Evolutionary conservation across 257 asterid species (phyloP).

Genomic region (Rauvolfia tetraphylla): DNA sequence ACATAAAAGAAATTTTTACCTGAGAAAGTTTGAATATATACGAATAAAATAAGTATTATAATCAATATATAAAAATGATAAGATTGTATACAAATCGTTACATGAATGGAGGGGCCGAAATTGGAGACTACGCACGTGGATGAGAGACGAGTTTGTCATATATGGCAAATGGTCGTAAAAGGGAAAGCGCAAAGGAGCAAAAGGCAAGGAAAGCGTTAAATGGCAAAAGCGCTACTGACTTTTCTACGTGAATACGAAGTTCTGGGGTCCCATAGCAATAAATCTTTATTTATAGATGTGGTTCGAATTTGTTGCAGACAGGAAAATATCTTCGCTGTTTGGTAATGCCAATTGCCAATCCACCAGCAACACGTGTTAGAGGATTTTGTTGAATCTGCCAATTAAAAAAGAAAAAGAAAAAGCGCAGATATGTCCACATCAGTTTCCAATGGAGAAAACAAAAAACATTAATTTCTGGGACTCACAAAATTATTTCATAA

Average conservation of each 20-base stretch:
- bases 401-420: neutral
- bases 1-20: too few species aligned
- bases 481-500: too few species aligned
- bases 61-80: too few species aligned
- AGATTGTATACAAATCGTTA: too few species aligned
- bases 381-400: constrained; percentile 6
- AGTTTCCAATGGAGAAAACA: neutral
- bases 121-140: neutral
- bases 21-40: too few species aligned
- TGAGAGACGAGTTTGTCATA: neutral
- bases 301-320: constrained; percentile 31
- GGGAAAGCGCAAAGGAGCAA: constrained; percentile 21
- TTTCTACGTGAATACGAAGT: constrained; percentile 26
- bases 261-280: constrained; percentile 32
- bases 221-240: constrained; percentile 43
- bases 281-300: constrained; percentile 37
- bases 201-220: constrained; percentile 26
- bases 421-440: constrained; percentile 16
- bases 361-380: constrained; percentile 26
- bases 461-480: too few species aligned
- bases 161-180: constrained; percentile 7
- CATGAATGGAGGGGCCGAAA: too few species aligned
- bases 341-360: constrained; percentile 22
- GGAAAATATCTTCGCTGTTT: constrained; percentile 31
- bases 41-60: too few species aligned